Base-by-base conservation (phyloP, 2,329 filamentous ascomycete species). In the Fusarium sp. region DNA sequence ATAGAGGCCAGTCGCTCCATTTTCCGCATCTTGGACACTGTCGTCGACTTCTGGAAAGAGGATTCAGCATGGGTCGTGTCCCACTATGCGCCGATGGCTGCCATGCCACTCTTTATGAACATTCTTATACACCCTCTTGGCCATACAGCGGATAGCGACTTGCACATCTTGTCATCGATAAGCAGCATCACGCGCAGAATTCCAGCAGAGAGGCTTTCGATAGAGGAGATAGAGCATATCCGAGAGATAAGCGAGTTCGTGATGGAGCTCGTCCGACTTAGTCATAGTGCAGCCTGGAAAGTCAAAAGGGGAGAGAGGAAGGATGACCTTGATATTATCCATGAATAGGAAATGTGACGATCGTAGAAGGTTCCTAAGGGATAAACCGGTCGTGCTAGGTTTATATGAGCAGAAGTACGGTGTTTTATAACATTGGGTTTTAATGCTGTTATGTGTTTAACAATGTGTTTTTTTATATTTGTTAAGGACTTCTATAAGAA, bases 111-210 rank as follows among this genome's bases (percentile, higher is more conserved):
- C 1, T 74, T 74, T 6, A 66, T 74, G 57, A 74, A 74, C 7
- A 74, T 74, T n/a, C 60, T 74, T 1, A 75, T 74, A 22, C 72
- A 74, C 5, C 72, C 72, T 18, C 72, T 74, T 6, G 72, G 72
- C 5, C 38, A 65, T 31, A 57, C 72, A 0, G 72, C 72, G 2
- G 72, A 74, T 35, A 70, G 59, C 0, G 72, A 74, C 20, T 54
- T 74, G 20, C 72, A 73, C 2, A 74, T 74, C 5, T 50, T 74
- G 5, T 72, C 72, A 1, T 74, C 72, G 9, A 73, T 73, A 61
- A 74, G 66, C 29, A 74, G 59, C 2, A 74, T 74, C 7, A 75
- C 72, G 13, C 65, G 72, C 2, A 75, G 67, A 1, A 59, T 74
- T 5, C 72, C 72, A 2, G 64, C 72, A 14, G 69, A 75, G 2